Base-by-base conservation (phyloP, 2,329 filamentous ascomycete species). In the Colletotrichum sp. region DNA sequence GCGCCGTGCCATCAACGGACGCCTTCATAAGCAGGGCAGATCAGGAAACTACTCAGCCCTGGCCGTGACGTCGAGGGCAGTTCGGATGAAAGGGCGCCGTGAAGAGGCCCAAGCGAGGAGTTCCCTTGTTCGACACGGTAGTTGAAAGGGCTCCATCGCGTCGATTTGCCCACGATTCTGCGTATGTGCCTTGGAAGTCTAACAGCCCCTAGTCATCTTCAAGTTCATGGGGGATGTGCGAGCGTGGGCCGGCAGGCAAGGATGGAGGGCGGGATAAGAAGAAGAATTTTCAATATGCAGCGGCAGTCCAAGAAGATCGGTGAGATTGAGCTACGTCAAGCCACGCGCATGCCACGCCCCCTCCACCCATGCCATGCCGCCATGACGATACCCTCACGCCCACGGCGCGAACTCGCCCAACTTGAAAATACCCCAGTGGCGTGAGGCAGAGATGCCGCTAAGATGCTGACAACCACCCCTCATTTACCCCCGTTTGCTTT, bases 311-410 rank as follows among this genome's bases (percentile, higher is more conserved):
- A 39, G 34, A 64, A 64, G 32, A 66, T 72, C 34, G 62, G 39
- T 57, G 39, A 65, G 28, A 39, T 66, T 44, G 8, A 10, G 18
- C 44, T 60, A 62, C 70, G 52, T 55, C 64, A 68, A 68, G 21
- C 52, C 68, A 34, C 26, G 15, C 32, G 10, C 49, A 49, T 44
- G 21, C 24, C 59, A 65, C 16, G 26, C 57, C 55, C 26, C 55
- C 28, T 30, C 21, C 49, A 36, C 26, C 69, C 64, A 63, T 44
- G 39, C 64, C 44, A 34, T 73, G 64, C 34, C 21, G 28, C 36
- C 68, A 32, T 10, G 63, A 64, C 39, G 28, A 39, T 76, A 74
- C 21, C 16, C 36, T 73, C 70, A 76, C 74, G 34, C 74, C 72
- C 65, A 60, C 24, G 70, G 74, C 21, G 74, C 60, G 34, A 52